phyloP scores from a whole-genome alignment of 805 yeast genomes.

The Kodamaea laetipori region DNA sequence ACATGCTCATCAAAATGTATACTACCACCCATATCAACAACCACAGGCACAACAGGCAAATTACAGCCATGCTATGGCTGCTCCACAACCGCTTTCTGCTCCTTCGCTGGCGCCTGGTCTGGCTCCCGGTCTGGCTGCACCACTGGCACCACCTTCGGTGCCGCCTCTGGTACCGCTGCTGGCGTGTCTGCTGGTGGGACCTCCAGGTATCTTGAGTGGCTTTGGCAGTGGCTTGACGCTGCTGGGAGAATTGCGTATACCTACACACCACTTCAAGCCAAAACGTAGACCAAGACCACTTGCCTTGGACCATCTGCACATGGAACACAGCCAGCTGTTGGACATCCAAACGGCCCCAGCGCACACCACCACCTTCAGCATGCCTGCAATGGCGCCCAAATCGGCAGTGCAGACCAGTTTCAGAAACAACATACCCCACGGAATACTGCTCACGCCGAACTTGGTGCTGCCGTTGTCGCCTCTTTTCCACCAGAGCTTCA shows the following conservation, averaged over 20 bases:
- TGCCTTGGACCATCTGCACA: conserved; percentile 35
- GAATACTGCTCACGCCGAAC: conserved; percentile 27
- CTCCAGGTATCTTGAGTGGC: not conserved
- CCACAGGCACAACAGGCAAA: conserved; percentile 4
- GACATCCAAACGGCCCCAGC: conserved; percentile 19
- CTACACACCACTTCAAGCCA: conserved; percentile 35
- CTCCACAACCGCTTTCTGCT: conserved; percentile 1
- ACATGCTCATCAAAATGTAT: conserved; percentile 3
- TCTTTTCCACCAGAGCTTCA: conserved; percentile 40
- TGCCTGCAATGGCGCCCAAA: conserved; percentile 8
- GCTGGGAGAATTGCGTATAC: conserved; percentile 20
- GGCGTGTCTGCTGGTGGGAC: conserved; percentile 4
- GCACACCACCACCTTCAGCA: conserved; percentile 16
- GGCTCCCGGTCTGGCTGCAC: conserved; percentile 6
- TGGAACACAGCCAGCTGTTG: conserved; percentile 19
- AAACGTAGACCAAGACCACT: conserved; percentile 44
- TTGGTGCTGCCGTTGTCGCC: conserved; percentile 43
- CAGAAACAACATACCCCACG: not conserved
- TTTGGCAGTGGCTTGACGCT: not conserved
- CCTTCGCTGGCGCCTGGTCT: conserved; percentile 1
- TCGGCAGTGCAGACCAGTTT: conserved; percentile 8
- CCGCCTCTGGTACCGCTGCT: conserved; percentile 7
- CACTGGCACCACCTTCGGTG: conserved; percentile 4
- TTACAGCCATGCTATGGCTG: not conserved
- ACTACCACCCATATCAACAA: conserved; percentile 5